A percentile compares a stretch with the other conserved stretches of the same genome.
Conservation (phyloP, 805 yeast genomes). For the Ogataea pini region DNA sequence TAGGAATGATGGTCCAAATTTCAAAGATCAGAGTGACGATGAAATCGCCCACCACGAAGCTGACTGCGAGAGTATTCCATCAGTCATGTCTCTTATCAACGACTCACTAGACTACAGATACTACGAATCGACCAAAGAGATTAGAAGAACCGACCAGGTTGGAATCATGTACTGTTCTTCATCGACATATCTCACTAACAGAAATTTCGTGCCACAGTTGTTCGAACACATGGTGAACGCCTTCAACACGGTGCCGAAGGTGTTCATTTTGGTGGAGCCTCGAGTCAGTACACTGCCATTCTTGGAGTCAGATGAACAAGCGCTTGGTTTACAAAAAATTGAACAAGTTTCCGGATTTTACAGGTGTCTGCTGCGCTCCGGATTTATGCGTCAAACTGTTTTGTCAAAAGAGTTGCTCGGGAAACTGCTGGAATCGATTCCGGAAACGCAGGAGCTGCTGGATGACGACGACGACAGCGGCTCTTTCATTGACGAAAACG, state of each 20-base stretch:
- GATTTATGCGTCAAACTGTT: constrained; percentile 45
- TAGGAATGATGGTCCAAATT: too few species aligned
- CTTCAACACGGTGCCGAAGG: constrained; percentile 45
- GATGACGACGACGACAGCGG: constrained; percentile 11
- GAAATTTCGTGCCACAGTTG: constrained; percentile 48
- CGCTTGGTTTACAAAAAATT: constrained; percentile 41
- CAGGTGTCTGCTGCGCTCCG: constrained; percentile 49
- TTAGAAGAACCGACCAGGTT: constrained; percentile 38
- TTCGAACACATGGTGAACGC: constrained; percentile 40
- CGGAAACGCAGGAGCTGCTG: constrained; percentile 13
- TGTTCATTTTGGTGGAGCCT: constrained; percentile 45
- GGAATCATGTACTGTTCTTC: constrained; percentile 45
- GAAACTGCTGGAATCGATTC: constrained; percentile 21
- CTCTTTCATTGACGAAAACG: constrained; percentile 11
- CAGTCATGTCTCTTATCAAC: neutral
- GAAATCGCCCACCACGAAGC: too few species aligned
- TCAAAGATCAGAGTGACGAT: too few species aligned
- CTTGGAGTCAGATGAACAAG: constrained; percentile 39
- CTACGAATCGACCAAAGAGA: constrained; percentile 7
- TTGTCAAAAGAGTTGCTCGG: constrained; percentile 25
- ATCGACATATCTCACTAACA: constrained; percentile 39
- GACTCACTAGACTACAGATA: constrained; percentile 9
- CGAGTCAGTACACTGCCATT: constrained; percentile 45
- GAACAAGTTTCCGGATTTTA: constrained; percentile 45
- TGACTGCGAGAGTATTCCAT: constrained; percentile 7